Conservation (phyloP, 176 grass and related monocot species). For the Triticum monococcum region DNA sequence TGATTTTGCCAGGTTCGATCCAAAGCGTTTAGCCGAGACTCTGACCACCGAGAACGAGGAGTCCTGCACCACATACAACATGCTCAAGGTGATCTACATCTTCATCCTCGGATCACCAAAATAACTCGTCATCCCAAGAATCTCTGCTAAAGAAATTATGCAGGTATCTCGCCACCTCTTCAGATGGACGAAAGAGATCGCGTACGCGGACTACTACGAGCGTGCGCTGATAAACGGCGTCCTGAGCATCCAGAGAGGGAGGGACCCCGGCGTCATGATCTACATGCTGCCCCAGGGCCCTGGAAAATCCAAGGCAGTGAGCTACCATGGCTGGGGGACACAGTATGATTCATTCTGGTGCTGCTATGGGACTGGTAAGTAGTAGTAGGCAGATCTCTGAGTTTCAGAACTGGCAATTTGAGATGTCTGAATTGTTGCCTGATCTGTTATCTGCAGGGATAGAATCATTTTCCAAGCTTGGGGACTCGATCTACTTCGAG, state of each 20-base stretch:
- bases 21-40: conserved; percentile 65
- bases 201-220: conserved; percentile 86
- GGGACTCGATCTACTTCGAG: conserved; percentile 92
- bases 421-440: not conserved
- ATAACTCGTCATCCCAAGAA: not conserved
- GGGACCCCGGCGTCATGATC: conserved; percentile 90
- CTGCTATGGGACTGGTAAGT: conserved; percentile 89
- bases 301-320: conserved; percentile 69
- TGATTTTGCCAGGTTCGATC: conserved; percentile 53
- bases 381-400: not conserved
- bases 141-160: not conserved
- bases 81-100: conserved; percentile 78
- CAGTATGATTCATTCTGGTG: conserved; percentile 84
- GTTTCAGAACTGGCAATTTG: not conserved
- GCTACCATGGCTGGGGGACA: conserved; percentile 86
- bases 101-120: not conserved
- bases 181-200: conserved; percentile 89
- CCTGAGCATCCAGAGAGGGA: conserved; percentile 90
- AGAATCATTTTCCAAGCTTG: conserved; percentile 91
- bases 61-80: conserved; percentile 94
- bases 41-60: conserved; percentile 85
- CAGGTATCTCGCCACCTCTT: conserved; percentile 89
- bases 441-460: conserved; percentile 42
- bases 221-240: conserved; percentile 85
- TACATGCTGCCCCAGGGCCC: conserved; percentile 95